Conservation (phyloP, 495 filamentous ascomycete genomes). For the Filosporella fistucella region DNA sequence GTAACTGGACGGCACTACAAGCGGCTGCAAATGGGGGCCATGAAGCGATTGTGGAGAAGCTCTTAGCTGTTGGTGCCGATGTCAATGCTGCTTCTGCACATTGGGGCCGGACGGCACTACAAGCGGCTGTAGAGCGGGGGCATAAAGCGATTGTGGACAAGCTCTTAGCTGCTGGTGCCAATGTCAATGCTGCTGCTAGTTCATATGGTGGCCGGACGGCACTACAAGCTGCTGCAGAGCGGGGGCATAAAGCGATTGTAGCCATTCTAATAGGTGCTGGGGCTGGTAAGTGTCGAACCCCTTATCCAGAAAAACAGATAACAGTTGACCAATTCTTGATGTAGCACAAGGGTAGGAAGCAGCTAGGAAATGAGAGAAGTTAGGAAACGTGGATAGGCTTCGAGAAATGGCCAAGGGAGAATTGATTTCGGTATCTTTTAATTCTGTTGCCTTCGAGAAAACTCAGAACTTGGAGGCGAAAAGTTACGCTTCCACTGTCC, state of each 20-base stretch:
- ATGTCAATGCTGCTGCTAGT: constrained; percentile 1
- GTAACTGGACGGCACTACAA: background rate
- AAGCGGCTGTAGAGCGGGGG: constrained; percentile 16
- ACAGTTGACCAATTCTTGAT: too few relatives aligned
- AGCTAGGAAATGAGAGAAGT: too few relatives aligned
- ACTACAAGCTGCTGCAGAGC: background rate
- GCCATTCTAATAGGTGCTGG: constrained; percentile 23
- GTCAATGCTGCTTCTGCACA: constrained; percentile 11
- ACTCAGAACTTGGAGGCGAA: too few relatives aligned
- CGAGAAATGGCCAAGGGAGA: too few relatives aligned
- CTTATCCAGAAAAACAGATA: too few relatives aligned
- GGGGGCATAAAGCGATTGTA: constrained; percentile 13
- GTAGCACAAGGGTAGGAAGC: too few relatives aligned
- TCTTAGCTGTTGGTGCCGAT: constrained; percentile 2
- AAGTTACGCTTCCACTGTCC: too few relatives aligned
- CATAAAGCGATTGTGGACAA: background rate
- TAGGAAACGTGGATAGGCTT: too few relatives aligned
- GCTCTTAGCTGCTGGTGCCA: background rate
- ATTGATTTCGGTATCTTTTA: too few relatives aligned
- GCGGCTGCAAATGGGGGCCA: background rate
- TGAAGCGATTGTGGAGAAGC: background rate
- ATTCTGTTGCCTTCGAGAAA: too few relatives aligned
- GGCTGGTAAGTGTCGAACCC: too few relatives aligned
- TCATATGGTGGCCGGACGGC: background rate
- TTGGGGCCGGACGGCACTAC: constrained; percentile 18